These are phyloP conservation scores for Kuraishia capsulata DNA, from an alignment of 805 yeast genomes.

Conservation along the genomic window DNA sequence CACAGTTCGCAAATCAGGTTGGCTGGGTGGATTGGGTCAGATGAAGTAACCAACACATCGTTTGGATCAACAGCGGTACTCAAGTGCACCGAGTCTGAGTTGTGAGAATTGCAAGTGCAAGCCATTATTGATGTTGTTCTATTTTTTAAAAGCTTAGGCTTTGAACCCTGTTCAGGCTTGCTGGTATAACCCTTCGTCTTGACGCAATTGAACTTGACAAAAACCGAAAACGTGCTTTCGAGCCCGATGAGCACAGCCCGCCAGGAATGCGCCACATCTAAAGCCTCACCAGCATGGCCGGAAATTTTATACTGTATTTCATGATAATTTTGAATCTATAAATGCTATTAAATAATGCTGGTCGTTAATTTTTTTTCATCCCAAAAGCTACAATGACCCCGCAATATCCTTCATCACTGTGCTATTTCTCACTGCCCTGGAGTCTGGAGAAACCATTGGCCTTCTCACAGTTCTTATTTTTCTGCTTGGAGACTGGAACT, in stretches of 20 bases:
- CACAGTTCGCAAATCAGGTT: conserved; percentile 79
- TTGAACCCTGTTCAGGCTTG: neutral
- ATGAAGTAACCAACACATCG: conserved; percentile 22
- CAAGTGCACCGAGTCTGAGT: neutral
- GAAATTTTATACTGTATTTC: too few relatives aligned
- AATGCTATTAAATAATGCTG: too few relatives aligned
- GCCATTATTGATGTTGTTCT: neutral
- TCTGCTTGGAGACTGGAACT: neutral
- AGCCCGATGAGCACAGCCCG: too few relatives aligned
- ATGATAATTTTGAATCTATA: too few relatives aligned
- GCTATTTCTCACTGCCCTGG: neutral
- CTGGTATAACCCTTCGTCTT: too few relatives aligned
- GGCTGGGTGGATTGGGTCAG: conserved; percentile 68
- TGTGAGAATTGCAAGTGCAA: neutral
- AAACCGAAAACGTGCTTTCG: too few relatives aligned
- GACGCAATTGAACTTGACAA: too few relatives aligned
- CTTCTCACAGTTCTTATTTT: neutral
- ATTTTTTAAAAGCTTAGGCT: neutral
- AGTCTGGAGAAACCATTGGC: neutral
- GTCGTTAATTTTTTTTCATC: neutral
- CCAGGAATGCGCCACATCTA: too few relatives aligned
- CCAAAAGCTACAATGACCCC: too few relatives aligned
- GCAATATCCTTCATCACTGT: neutral
- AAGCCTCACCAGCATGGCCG: too few relatives aligned
- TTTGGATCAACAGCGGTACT: neutral